Conservation (phyloP, 116 monocot species). For the Phalaenopsis hybrid region DNA sequence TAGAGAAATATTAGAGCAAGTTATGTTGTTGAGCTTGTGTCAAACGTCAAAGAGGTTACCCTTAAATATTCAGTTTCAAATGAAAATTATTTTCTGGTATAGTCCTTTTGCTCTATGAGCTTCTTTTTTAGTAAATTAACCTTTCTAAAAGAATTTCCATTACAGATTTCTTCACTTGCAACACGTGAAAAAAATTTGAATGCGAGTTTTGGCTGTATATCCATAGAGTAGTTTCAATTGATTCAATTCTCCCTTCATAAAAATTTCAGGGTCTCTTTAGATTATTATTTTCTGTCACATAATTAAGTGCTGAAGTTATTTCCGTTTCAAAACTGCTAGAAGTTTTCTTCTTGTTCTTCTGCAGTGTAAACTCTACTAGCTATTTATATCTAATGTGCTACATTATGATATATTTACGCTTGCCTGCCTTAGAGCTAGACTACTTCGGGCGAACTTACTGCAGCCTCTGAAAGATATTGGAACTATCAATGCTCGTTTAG, state of each 20-base stretch:
- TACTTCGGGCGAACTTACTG: conserved; percentile 91
- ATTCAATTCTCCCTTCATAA: not conserved
- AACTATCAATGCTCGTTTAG: conserved; percentile 95
- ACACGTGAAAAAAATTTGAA: no score
- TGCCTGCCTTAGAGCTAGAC: conserved; percentile 55
- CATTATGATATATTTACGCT: not conserved
- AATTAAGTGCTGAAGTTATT: not conserved
- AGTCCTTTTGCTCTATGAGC: no score
- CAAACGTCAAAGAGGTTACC: not conserved
- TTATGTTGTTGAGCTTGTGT: not conserved
- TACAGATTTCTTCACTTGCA: no score
- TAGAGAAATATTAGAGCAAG: not conserved
- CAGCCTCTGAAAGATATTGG: conserved; percentile 93
- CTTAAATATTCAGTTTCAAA: not conserved
- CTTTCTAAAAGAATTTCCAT: no score
- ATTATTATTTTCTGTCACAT: not conserved
- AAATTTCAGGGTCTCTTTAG: not conserved
- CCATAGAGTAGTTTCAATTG: not conserved
- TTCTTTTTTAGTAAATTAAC: no score
- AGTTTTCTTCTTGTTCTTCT: not conserved
- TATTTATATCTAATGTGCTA: not conserved
- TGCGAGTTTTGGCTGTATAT: no score
- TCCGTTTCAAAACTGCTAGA: not conserved
- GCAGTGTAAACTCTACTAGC: not conserved
- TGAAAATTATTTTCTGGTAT: not conserved